Evolutionary conservation across 805 yeast species (phyloP), one percentile per base, ranked within the genome.

Genomic region (Kodamaea laetipori): DNA sequence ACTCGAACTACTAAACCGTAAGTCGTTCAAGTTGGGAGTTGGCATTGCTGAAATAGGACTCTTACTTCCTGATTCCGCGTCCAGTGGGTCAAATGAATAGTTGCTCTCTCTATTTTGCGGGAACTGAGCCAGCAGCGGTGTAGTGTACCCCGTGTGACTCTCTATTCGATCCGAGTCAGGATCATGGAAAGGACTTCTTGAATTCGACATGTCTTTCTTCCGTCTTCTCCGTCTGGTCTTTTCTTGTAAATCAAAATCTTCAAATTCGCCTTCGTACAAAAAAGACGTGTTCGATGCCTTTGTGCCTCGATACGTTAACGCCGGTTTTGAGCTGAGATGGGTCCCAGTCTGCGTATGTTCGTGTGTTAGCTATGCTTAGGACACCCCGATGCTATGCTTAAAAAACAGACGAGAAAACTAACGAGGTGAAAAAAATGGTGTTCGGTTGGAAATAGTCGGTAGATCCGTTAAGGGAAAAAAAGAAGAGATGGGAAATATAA

Each of bases 21-120:
- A 45, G 15, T 53, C 43, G 25, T 52, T 51, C 17, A 61, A 15
- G 35, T 56, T 56, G 12, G 64, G 64, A 1, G 66, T 56, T 2
- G 70, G 69, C 28, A 59, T 30, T 4, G 34, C 34, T 7, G 34
- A 30, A 17, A 15, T 15, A 4, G 34, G 34, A 11, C 34, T 30
- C 10, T 17, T 30, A 3, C 11, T 30, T 12, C 34, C 34, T 3
- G 34, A 30, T 3, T 30, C 34, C 10, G 11, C 15, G 19, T 30
- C 34, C 34, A 30, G 34, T 11, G 15, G 34, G 28, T 35, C 38
- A 23, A 35, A 35, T 8, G 38, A 35, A 35, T 23, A 35, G 16
- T 35, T 21, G 27, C 38, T 35, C 17, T 35, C 26, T 19, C 38
- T 23, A 17, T 35, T 35, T 17, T 18, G 31, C n/a, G 34, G 34